phyloP scores from a whole-genome alignment of 2,329 filamentous ascomycete species.

The Spiromastix sp. region DNA sequence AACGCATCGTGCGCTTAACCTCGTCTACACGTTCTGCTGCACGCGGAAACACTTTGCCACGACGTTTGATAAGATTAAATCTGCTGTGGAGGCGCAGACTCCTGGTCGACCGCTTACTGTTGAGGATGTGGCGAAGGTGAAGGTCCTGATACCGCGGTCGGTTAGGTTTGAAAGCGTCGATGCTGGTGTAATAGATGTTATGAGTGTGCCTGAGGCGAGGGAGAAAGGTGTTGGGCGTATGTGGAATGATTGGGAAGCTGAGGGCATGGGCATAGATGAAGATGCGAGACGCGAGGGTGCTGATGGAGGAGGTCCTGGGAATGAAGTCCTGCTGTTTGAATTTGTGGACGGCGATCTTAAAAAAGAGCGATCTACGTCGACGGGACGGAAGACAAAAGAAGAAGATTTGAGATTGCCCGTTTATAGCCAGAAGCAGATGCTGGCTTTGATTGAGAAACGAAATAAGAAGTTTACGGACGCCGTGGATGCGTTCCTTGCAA shows the following conservation, averaged over 20 bases:
- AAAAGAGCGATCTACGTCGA: conserved; percentile 60
- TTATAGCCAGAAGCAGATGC: conserved; percentile 87
- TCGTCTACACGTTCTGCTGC: conserved; percentile 91
- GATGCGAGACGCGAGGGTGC: conserved; percentile 20
- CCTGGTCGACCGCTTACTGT: conserved; percentile 54
- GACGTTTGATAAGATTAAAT: conserved; percentile 79
- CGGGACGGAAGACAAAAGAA: conserved; percentile 58
- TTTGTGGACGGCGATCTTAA: conserved; percentile 88
- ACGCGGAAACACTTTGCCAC: conserved; percentile 87
- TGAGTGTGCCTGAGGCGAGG: conserved; percentile 42
- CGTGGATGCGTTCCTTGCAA: conserved; percentile 65
- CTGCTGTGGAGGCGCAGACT: conserved; percentile 74
- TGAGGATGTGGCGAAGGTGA: conserved; percentile 74
- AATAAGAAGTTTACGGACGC: conserved; percentile 74
- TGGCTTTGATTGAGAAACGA: conserved; percentile 75
- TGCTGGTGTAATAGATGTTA: conserved; percentile 69
- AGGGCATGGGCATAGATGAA: conserved; percentile 27
- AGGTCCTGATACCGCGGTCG: conserved; percentile 62
- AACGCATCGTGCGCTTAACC: conserved; percentile 74
- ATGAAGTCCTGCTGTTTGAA: conserved; percentile 78
- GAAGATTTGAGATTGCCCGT: conserved; percentile 86
- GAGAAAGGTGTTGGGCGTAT: conserved; percentile 32
- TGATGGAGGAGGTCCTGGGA: conserved; percentile 29
- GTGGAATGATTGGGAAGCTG: conserved; percentile 43
- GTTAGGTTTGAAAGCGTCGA: conserved; percentile 82